Base-by-base conservation (phyloP, 192 early-diverging fungal genomes). In the Dissophora globulifera region DNA sequence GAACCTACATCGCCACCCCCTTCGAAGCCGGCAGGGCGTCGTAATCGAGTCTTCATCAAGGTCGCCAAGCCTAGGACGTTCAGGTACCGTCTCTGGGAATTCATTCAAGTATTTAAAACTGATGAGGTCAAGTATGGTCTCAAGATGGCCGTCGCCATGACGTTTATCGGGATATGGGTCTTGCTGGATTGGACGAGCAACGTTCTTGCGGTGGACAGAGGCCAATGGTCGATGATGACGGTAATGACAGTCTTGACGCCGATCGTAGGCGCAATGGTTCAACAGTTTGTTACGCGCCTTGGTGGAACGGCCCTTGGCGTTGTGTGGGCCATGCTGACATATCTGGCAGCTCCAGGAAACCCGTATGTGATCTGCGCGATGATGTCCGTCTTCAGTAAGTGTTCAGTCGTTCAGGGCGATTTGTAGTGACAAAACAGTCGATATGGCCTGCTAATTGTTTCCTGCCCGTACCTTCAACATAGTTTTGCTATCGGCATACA, bases 161-260 rank as follows among this genome's bases (percentile, higher is more conserved):
- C 66, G 0, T 55, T 82, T 13, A 53, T 83, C 20, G 72, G 74
- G 47, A 26, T 83, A 6, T 79, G 74, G 38, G 79, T 82, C 0
- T 86, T 78, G 50, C 31, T 86, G n/a, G 58, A 78, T 1, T 63
- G 69, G 20, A 76, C 65, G n/a, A n/a, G n/a, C 42, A 54, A 33
- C 19, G 50, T 25, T 0, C 54, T 64, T 47, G 59, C 79, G 31
- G 46, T 53, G 10, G 78, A 74, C 25, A 72, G 82, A 41, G 82
- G 84, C 22, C 82, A 83, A 49, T 86, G 84, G 84, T 62, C 82
- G 19, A 65, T 74, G 35, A 47, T 86, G 66, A 79, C 84, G 4
- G 82, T 85, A 1, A 59, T 82, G 48, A 46, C 71, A 15, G 50
- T 81, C 10, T 41, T 81, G 6, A 68, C 60, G 17, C 78, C 53